Percentiles rank a stretch among this genome's conserved stretches.
Evolutionary conservation across 1,284 basidiomycete genomes (phyloP).

Genomic region (Fomitopsis betulina): DNA sequence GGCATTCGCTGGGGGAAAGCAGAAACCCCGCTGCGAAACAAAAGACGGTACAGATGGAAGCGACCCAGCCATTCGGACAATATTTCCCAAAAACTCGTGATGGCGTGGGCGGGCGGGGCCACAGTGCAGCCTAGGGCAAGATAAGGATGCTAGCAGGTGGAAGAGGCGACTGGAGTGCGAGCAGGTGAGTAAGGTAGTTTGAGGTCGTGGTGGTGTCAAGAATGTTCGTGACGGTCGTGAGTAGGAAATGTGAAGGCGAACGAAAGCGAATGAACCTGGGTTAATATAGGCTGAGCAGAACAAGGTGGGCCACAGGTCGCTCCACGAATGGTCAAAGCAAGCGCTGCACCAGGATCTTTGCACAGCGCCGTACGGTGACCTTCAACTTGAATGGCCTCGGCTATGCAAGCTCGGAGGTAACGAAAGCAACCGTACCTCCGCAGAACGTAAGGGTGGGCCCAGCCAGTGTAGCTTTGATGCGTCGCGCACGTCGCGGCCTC

Average conservation of each 20-base stretch:
- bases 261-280: background rate
- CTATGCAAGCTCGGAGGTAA: background rate
- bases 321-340: background rate
- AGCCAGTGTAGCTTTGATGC: constrained; percentile 4
- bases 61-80: background rate
- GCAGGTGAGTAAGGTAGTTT: background rate
- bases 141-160: background rate
- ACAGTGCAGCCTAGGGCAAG: background rate
- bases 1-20: constrained; percentile 1
- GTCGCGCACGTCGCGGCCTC: background rate
- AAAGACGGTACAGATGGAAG: constrained; percentile 4
- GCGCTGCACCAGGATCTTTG: constrained; percentile 1
- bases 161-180: background rate
- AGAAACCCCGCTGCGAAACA: constrained; percentile 1
- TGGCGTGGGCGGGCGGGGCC: background rate
- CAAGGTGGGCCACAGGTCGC: background rate
- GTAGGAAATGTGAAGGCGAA: background rate
- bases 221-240: background rate
- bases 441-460: background rate
- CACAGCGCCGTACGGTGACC: background rate
- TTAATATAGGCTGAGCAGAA: background rate
- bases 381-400: background rate
- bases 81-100: background rate
- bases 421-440: background rate
- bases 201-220: background rate